Evolutionary conservation across 345 rosid species (phyloP), one percentile per base, ranked within the genome.

Genomic region (Hevea brasiliensis): DNA sequence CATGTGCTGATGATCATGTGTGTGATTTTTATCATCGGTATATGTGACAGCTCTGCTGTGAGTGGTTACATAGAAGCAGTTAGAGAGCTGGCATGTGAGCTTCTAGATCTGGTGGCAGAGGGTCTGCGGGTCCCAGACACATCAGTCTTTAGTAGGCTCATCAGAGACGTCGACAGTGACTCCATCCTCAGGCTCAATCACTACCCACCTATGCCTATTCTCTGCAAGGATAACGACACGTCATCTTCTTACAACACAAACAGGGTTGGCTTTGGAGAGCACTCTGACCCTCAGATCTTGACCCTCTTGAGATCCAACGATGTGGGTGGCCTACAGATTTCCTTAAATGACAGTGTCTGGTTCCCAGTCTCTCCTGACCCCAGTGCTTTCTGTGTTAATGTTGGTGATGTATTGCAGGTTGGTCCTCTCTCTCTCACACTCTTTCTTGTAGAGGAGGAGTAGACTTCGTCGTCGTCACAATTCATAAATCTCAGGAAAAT

Each of bases 231-330:
- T 26, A 24, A 65, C 57, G 75, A 78, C 74, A 87, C 68, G 81
- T 80, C 87, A 47, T 37, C 76, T 41, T 74, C 70, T 65, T 37
- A 29, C 78, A 73, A 40, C 21, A 73, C 68, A 15, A 57, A 44
- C 21, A 32, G 77, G 58, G 81, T 92, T 26, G 99, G 99, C 17
- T 88, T 95, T 21, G 99, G 99, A 3, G 99, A 90, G 81, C 98
- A 95, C 71, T 89, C 98, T 35, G 99, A 95, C 90, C 99, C 98
- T 82, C 99, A 95, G 92, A 95, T 95, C 79, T 56, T 95, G 78
- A 93, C 99, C 71, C 68, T 95, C 59, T 59, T 95, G 48, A 71
- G 94, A 84, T 95, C 99, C 74, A 95, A 95, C 92, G 97, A 90
- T 32, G 99, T 89, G 7, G 87, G 79, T 61, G 99, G 99, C 75